A percentile compares a stretch with the other conserved stretches of the same genome.
Evolutionary conservation across 2,329 filamentous ascomycete species (phyloP).

Genomic region (Penicillium griseofulvum): DNA sequence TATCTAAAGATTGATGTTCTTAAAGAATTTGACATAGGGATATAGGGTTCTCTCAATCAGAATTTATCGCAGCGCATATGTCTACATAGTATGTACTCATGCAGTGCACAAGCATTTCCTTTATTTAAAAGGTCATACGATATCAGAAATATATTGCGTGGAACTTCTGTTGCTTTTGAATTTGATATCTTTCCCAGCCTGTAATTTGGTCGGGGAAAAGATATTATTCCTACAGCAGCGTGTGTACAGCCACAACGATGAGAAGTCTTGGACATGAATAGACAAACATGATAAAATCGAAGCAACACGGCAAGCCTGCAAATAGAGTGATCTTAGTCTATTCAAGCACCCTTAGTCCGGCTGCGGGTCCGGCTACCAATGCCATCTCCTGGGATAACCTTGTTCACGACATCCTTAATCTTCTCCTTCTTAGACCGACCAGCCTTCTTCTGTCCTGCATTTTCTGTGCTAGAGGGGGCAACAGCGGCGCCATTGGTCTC

Average conservation of each 20-base stretch:
- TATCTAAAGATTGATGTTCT: too few relatives aligned
- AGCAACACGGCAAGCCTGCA: not conserved
- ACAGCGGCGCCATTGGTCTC: slow-evolving; percentile 17
- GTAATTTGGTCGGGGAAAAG: not conserved
- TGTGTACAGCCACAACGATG: not conserved
- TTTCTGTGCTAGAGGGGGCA: slow-evolving; percentile 10
- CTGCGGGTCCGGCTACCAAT: slow-evolving; percentile 42
- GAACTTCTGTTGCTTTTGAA: not conserved
- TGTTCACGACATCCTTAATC: slow-evolving; percentile 28
- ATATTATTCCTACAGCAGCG: not conserved
- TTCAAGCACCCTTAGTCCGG: slow-evolving; percentile 32
- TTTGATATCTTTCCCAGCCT: not conserved
- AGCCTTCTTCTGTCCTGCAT: slow-evolving; percentile 31
- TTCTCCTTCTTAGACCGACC: slow-evolving; percentile 34
- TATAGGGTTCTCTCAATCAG: not conserved
- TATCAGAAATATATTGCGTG: not conserved
- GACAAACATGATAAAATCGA: not conserved
- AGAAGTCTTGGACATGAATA: not conserved
- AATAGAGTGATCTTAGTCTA: not conserved
- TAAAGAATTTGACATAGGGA: too few relatives aligned
- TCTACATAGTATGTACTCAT: not conserved
- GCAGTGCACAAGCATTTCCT: not conserved
- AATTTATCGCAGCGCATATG: not conserved
- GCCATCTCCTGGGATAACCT: slow-evolving; percentile 30
- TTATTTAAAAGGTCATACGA: not conserved